phyloP scores from a whole-genome alignment of 1,284 basidiomycete genomes.

The Papiliotrema terrestris region DNA sequence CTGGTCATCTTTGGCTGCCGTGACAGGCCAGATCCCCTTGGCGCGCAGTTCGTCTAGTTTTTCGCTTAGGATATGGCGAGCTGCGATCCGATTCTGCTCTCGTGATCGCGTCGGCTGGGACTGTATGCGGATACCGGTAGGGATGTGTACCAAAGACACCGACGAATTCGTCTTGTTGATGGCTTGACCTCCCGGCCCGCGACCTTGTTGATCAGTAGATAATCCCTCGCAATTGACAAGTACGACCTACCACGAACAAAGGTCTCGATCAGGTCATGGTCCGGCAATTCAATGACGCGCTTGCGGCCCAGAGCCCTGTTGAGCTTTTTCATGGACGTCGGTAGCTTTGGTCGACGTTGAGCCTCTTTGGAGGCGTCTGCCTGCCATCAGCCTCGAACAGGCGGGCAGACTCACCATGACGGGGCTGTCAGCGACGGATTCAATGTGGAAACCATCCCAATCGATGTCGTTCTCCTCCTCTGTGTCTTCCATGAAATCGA shows the following conservation, averaged over 20 bases:
- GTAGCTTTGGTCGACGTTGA: slow-evolving; percentile 17
- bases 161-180: slow-evolving; percentile 52
- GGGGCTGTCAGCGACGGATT: neutral
- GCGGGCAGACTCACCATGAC: neutral
- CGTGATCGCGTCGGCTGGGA: slow-evolving; percentile 50
- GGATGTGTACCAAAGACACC: slow-evolving; percentile 48
- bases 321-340: slow-evolving; percentile 39
- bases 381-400: neutral
- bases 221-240: neutral
- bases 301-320: slow-evolving; percentile 35
- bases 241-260: slow-evolving; percentile 43
- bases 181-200: slow-evolving; percentile 51
- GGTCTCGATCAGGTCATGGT: slow-evolving; percentile 45
- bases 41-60: slow-evolving; percentile 37
- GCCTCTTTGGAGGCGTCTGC: neutral
- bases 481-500: slow-evolving; percentile 4
- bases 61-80: slow-evolving; percentile 45
- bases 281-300: slow-evolving; percentile 28
- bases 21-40: slow-evolving; percentile 10
- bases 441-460: neutral
- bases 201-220: slow-evolving; percentile 21
- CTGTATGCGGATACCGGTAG: slow-evolving; percentile 49
- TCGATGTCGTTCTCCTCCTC: neutral
- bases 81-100: slow-evolving; percentile 48
- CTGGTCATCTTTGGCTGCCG: neutral